A percentile compares a stretch with the other conserved stretches of the same genome.
phyloP scores from a whole-genome alignment of 2,329 filamentous ascomycete species.

The Talaromyces verruculosus region DNA sequence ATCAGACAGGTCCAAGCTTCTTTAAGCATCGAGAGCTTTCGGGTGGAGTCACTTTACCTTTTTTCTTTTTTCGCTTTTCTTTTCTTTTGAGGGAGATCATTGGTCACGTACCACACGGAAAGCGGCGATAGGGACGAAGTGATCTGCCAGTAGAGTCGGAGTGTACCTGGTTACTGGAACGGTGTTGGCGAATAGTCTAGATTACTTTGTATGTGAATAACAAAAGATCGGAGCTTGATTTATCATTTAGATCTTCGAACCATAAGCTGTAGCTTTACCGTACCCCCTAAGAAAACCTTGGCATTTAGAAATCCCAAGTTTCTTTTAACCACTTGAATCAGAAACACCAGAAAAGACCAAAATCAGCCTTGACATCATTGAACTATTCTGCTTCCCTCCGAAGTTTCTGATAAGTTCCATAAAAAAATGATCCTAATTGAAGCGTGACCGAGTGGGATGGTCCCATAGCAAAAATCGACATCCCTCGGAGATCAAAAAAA shows the following conservation, averaged over 20 bases:
- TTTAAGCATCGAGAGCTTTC: neutral
- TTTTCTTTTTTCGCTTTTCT: neutral
- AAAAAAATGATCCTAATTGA: neutral
- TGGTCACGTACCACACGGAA: neutral
- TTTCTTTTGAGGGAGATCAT: neutral
- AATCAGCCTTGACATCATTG: neutral
- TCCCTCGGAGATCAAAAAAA: constrained; percentile 12
- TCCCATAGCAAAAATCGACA: neutral
- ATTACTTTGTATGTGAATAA: neutral
- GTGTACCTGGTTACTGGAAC: neutral
- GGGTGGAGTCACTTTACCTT: neutral
- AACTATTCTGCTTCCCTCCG: neutral
- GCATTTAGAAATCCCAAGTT: neutral
- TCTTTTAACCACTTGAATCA: neutral
- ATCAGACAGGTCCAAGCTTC: neutral
- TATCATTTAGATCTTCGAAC: neutral
- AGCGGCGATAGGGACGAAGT: neutral
- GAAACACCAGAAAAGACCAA: neutral
- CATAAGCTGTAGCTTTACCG: neutral
- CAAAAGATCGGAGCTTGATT: neutral
- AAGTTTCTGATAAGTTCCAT: neutral
- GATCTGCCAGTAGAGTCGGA: neutral
- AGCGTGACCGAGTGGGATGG: neutral
- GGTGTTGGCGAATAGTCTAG: neutral
- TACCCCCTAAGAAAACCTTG: neutral